phyloP scores from a whole-genome alignment of 441 rosid genomes.

The Hypseocharis bilobata region DNA sequence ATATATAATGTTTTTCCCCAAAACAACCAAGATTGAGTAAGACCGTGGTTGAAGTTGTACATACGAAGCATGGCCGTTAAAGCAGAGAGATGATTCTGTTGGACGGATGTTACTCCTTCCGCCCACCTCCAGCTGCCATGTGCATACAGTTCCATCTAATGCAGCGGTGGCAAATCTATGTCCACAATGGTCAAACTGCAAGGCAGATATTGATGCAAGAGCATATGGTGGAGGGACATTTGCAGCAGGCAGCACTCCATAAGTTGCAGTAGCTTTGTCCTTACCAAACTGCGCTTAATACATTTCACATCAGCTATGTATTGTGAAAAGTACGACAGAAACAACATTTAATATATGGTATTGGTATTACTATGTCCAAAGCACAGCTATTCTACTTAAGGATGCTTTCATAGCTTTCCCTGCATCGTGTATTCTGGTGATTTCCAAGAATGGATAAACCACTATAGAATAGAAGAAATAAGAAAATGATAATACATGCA shows the following conservation, averaged over 20 bases:
- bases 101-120: slow-evolving; percentile 78
- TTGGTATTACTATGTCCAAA: too few relatives aligned
- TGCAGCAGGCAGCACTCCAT: slow-evolving; percentile 81
- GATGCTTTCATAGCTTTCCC: neutral
- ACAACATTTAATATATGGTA: slow-evolving; percentile 16
- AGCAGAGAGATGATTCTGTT: slow-evolving; percentile 84
- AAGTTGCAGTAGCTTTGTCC: slow-evolving; percentile 76
- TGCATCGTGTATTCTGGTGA: neutral
- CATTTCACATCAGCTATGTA: slow-evolving; percentile 25
- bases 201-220: slow-evolving; percentile 74
- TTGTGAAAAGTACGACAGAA: slow-evolving; percentile 3
- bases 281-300: slow-evolving; percentile 60
- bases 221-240: slow-evolving; percentile 86
- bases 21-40: too few relatives aligned
- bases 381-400: too few relatives aligned
- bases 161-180: slow-evolving; percentile 88
- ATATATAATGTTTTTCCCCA: too few relatives aligned
- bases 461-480: neutral
- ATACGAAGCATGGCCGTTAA: slow-evolving; percentile 73
- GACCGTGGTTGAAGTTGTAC: too few relatives aligned
- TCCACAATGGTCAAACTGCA: slow-evolving; percentile 80
- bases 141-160: slow-evolving; percentile 79
- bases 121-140: slow-evolving; percentile 93
- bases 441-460: slow-evolving; percentile 5
- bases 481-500: neutral